Conservation (phyloP, 129 eudicot genomes). For the Arctium lappa region DNA sequence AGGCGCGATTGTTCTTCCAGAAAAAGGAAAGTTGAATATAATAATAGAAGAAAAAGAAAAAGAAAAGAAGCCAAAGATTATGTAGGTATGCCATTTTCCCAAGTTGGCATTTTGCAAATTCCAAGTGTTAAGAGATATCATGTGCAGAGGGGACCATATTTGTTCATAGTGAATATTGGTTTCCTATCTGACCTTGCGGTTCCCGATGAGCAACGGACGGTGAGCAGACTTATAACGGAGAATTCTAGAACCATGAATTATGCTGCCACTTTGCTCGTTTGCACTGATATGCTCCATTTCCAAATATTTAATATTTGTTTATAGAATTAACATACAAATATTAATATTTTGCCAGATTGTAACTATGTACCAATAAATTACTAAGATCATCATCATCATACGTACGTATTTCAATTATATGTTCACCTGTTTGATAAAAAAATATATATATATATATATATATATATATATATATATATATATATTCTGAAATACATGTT, state of each 20-base stretch:
- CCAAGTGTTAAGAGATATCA: conserved; percentile 35
- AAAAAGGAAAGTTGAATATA: not conserved
- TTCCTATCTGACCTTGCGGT: conserved; percentile 27
- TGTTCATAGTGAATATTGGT: conserved; percentile 18
- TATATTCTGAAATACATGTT: too few relatives aligned
- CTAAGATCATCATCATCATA: not conserved
- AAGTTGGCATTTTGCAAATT: conserved; percentile 6
- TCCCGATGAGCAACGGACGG: conserved; percentile 44
- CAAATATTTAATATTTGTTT: not conserved
- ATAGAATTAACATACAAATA: not conserved
- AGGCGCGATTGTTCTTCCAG: not conserved
- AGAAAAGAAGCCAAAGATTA: not conserved
- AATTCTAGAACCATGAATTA: conserved; percentile 18
- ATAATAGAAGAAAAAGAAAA: not conserved
- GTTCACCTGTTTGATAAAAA: not conserved
- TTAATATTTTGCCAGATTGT: not conserved
- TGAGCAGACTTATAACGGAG: conserved; percentile 20
- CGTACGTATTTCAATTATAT: not conserved
- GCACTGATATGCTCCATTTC: conserved; percentile 11
- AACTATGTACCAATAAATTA: not conserved
- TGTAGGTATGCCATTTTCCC: not conserved
- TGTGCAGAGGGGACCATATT: conserved; percentile 44
- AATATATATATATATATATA: too few relatives aligned
- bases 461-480: too few relatives aligned
- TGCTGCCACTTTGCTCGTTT: conserved; percentile 7